Evolutionary conservation across 768 basidiomycete species (phyloP), one percentile per base, ranked within the genome.

Genomic region (Daedaleopsis nitida): DNA sequence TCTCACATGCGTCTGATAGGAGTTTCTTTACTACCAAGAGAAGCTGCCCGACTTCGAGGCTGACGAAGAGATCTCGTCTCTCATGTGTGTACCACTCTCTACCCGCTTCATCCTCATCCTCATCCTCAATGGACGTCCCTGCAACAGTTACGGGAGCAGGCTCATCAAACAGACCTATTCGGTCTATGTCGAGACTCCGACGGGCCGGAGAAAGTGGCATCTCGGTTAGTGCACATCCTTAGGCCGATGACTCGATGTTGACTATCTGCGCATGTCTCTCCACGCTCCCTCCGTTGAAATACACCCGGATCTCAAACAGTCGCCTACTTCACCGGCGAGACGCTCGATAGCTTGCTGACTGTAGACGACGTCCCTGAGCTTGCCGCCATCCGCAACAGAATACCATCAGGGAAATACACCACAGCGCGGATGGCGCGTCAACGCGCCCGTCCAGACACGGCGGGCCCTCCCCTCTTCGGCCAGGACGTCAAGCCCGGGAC

Each of bases 151-250:
- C 39, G 65, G 59, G 42, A 68, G 81, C 56, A 81, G 86, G 52
- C 80, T 92, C 32, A 81, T 89, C 59, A 92, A 92, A 68, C 90
- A 92, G 71, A 92, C 90, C 0, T 92, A 90, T 70, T 91, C 89
- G 9, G 89, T 89, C 32, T 89, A 81, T 66, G 87, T 91, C 39
- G 81, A 87, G n/a, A 86, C 84, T 2, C 67, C 80, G 19, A 74
- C 78, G 57, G 89, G 88, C n/a, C 81, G 82, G 59, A 80, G 86
- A 64, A 92, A 92, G 67, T 92, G 90, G 90, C 90, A 92, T 66
- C 79, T 92, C 35, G 91, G 90, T 91, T 71, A 55, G 87, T 43
- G 75, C 43, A 42, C 21, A 49, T 24, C 13, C 47, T 8, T 27
- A 12, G 8, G 14, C 47, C 47, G 47, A 13, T 24, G 47, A 13